Conservation (phyloP, 1,284 basidiomycete species). For the Pisolithus thermaeus region DNA sequence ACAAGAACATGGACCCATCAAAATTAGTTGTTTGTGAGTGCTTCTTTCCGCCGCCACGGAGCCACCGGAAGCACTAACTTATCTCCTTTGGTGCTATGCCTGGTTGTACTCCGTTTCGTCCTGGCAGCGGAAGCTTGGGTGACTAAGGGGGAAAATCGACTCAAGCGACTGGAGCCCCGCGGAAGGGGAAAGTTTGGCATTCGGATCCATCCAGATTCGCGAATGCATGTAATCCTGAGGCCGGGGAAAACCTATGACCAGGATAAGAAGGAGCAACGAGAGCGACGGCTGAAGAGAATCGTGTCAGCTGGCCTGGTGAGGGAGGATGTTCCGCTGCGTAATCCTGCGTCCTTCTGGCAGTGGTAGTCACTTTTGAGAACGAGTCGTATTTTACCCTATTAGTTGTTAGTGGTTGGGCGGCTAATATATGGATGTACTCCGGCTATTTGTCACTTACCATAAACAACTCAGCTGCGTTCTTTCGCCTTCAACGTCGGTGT, state of each 20-base stretch:
- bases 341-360: slow-evolving; percentile 71
- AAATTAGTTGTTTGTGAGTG: slow-evolving; percentile 73
- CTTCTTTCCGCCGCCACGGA: slow-evolving; percentile 27
- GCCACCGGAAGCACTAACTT: neutral
- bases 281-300: slow-evolving; percentile 68
- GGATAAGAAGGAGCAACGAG: slow-evolving; percentile 56
- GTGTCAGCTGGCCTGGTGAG: slow-evolving; percentile 73
- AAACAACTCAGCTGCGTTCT: slow-evolving; percentile 9
- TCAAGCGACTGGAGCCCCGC: slow-evolving; percentile 76
- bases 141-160: slow-evolving; percentile 69
- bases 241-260: slow-evolving; percentile 81
- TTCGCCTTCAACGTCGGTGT: slow-evolving; percentile 15
- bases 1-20: slow-evolving; percentile 72
- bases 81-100: neutral
- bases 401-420: too few species aligned
- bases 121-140: slow-evolving; percentile 86
- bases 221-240: slow-evolving; percentile 73
- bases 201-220: slow-evolving; percentile 72
- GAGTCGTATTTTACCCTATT: too few species aligned
- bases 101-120: slow-evolving; percentile 6
- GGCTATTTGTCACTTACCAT: slow-evolving; percentile 1
- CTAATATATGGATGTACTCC: too few species aligned
- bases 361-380: slow-evolving; percentile 45
- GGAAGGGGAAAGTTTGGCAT: slow-evolving; percentile 82
- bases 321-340: slow-evolving; percentile 76